Evolutionary conservation across 305 asterid genomes (phyloP), one percentile per base, ranked within the genome.

Genomic region (Rubia peregrina): DNA sequence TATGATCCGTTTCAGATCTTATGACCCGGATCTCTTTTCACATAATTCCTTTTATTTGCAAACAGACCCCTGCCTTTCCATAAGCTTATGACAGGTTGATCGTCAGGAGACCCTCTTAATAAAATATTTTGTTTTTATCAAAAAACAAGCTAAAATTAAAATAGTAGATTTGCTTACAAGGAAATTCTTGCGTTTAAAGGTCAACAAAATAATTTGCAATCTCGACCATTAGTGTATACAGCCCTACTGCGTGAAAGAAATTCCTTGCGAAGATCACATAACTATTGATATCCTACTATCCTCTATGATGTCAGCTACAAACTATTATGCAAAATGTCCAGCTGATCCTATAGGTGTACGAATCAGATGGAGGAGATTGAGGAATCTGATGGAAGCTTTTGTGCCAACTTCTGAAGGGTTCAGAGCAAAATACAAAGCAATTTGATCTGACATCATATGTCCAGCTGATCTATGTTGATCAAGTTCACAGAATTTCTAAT

Each of bases 381-480:
- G n/a, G 48, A 46, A 46, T 40, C 41, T 40, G 65, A 19, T 4
- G 66, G 14, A 30, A 38, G 40, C 19, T n/a, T 21, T 2, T 13
- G 41, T 40, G 56, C 14, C 1, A 19, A 63, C 42, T 30, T 22
- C 14, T 26, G 7, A 9, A 9, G 26, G 16, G 9, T 14, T 63
- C 36, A 13, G 42, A n/a, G 53, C 42, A 62, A 24, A 24, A 24
- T 24, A 24, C 36, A 30, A 30, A 30, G 12, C 6, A 30, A 60
- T 16, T 53, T 9, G 36, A 13, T 6, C 65, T 55, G 73, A 69
- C 51, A 69, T 86, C 79, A 94, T 75, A 94, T 89, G 78, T 91
- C 97, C 69, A 94, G 92, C 11, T 82, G 91, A 69, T 88, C 88
- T 9, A 85, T 77, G 80, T 87, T 83, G 76, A 94, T 73, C 73